phyloP scores from a whole-genome alignment of 306 rosid species.

The Quercus glauca region DNA sequence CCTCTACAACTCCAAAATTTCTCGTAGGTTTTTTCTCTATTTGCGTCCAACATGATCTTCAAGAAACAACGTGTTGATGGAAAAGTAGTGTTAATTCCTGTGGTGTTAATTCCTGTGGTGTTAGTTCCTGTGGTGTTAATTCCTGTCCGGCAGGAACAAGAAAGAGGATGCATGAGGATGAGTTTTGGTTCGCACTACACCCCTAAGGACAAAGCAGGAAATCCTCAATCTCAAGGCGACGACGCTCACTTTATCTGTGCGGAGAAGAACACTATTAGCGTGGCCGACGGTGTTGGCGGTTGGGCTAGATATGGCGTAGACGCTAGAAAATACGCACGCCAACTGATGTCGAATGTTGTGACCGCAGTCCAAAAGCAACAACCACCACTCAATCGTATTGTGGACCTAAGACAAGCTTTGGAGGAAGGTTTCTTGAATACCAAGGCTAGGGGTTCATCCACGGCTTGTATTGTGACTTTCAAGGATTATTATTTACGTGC shows the following conservation, averaged over 20 bases:
- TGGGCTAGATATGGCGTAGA: slow-evolving; percentile 7
- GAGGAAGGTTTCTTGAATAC: background rate
- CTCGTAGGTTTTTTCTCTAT: too few relatives aligned
- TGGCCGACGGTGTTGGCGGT: slow-evolving; percentile 14
- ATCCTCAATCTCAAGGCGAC: background rate
- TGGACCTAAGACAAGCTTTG: slow-evolving; percentile 1
- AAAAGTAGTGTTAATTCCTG: too few relatives aligned
- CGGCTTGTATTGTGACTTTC: slow-evolving; percentile 19
- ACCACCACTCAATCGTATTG: too few relatives aligned
- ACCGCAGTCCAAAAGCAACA: background rate
- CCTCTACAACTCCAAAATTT: too few relatives aligned
- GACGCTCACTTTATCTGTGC: slow-evolving; percentile 8
- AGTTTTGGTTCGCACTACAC: background rate
- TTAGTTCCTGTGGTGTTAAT: too few relatives aligned
- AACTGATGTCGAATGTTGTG: background rate
- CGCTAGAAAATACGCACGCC: background rate
- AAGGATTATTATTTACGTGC: background rate
- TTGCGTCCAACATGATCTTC: too few relatives aligned
- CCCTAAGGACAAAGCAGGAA: background rate
- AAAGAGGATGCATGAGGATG: background rate
- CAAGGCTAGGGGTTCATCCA: slow-evolving; percentile 15
- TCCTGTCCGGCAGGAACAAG: background rate
- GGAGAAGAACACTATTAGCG: background rate
- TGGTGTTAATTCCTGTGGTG: background rate
- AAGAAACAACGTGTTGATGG: too few relatives aligned